Evolutionary conservation across 495 filamentous ascomycete species (phyloP), one percentile per base, ranked within the genome.

Genomic region (Apodospora peruviana): DNA sequence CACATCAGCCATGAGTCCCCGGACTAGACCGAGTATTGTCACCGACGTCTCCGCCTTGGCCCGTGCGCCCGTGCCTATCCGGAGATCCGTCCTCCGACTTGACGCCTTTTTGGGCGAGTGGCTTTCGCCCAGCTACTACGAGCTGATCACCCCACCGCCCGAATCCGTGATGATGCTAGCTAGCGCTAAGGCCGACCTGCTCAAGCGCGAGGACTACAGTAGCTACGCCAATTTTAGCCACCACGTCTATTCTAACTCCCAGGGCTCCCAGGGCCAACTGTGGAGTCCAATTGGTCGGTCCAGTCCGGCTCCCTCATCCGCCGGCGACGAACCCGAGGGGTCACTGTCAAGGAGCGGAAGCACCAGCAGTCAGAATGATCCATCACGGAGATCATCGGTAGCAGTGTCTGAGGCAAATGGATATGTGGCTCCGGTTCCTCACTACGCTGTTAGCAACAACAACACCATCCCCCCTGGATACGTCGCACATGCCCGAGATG

Each of bases 61-160:
- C 1, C 17, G 21, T 11, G 43, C 23, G 16, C n/a, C 49, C 16
- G 19, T 32, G 9, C 44, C 40, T 3, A 51, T 68, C 29, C 70
- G 73, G 29, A 87, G 77, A 59, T 72, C 79, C 2, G 67, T 81
- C 7, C 61, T 97, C 42, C 85, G 93, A 1, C 76, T 97, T 5
- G 94, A 97, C 67, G 84, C 94, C 0, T 94, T 91, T 61, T 76
- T 97, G 2, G 94, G 94, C 14, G 93, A 99, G 71, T 99, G 93
- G 93, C 74, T 97, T 36, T 85, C 85, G 4, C 88, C 88, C 4
- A 84, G 89, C 59, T 99, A 99, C 60, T 99, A 88, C 58, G 90
- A 91, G 36, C 73, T 84, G 25, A 96, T 97, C 57, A 91, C 86
- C 9, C 89, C 90, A 2, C 93, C 93, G 12, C 94, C 93, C 2